Conservation (phyloP, 73 alveolate genomes). For the Paramecium pentaurelia region DNA sequence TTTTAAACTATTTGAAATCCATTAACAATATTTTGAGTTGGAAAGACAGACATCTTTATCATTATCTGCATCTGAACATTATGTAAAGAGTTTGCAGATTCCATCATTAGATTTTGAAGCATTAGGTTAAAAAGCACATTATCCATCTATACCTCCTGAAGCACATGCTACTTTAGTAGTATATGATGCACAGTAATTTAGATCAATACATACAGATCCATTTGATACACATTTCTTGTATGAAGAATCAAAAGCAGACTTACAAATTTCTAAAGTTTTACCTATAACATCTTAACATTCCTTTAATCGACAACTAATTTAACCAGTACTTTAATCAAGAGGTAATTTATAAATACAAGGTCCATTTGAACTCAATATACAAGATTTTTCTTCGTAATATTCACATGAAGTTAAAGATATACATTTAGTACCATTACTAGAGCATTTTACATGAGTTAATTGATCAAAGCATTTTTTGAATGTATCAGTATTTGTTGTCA, state of each 20-base stretch:
- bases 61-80: neutral
- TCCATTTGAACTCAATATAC: neutral
- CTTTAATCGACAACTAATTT: neutral
- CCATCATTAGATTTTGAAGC: neutral
- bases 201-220: neutral
- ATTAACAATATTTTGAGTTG: neutral
- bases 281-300: neutral
- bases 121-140: neutral
- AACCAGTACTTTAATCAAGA: neutral
- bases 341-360: neutral
- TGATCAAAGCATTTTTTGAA: neutral
- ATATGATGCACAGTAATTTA: neutral
- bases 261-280: neutral
- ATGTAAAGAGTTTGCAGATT: neutral
- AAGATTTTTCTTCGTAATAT: neutral
- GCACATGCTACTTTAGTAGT: neutral
- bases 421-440: conserved; percentile 18
- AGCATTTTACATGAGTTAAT: neutral
- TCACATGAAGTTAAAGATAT: neutral
- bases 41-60: neutral
- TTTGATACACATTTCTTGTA: neutral
- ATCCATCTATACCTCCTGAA: conserved; percentile 28
- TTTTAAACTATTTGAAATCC: neutral
- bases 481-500: neutral
- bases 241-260: neutral